These are phyloP conservation scores for Danielia reshetovae DNA, from an alignment of 805 yeast genomes.

Conservation along the genomic window DNA sequence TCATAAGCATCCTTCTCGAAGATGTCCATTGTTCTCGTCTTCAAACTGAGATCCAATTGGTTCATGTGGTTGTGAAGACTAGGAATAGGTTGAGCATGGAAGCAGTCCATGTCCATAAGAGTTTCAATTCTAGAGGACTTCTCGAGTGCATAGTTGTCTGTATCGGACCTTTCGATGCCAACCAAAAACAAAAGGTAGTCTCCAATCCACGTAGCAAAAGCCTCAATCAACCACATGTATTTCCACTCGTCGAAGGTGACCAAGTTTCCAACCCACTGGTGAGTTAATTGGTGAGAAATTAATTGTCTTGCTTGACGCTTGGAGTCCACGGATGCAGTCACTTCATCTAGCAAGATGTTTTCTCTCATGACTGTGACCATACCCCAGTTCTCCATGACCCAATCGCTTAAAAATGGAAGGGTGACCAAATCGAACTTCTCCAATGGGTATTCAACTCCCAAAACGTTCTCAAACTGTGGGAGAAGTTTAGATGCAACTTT, in stretches of 20 bases:
- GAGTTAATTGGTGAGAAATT: conserved; percentile 68
- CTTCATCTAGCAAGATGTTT: conserved; percentile 33
- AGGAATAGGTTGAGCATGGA: conserved; percentile 22
- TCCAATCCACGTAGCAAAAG: conserved; percentile 75
- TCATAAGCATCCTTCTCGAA: conserved; percentile 52
- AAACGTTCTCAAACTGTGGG: conserved; percentile 44
- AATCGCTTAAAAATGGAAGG: conserved; percentile 67
- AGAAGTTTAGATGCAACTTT: conserved; percentile 44
- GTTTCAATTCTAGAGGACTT: conserved; percentile 22
- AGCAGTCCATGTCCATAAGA: conserved; percentile 35
- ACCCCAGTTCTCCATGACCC: conserved; percentile 82
- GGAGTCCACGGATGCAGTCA: conserved; percentile 14
- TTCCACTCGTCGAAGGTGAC: conserved; percentile 67
- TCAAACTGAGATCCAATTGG: conserved; percentile 21
- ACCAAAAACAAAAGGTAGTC: conserved; percentile 34
- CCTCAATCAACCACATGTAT: conserved; percentile 70
- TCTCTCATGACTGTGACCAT: conserved; percentile 56
- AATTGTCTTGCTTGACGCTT: conserved; percentile 47
- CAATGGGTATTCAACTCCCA: conserved; percentile 50
- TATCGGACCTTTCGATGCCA: conserved; percentile 10
- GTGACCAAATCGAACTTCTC: conserved; percentile 64
- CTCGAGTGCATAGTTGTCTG: conserved; percentile 9
- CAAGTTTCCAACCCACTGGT: conserved; percentile 76
- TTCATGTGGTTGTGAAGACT: conserved; percentile 34
- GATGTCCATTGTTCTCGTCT: conserved; percentile 38